Evolutionary conservation across 441 rosid genomes (phyloP), one percentile per base, ranked within the genome.

Genomic region (Adansonia gregorii): DNA sequence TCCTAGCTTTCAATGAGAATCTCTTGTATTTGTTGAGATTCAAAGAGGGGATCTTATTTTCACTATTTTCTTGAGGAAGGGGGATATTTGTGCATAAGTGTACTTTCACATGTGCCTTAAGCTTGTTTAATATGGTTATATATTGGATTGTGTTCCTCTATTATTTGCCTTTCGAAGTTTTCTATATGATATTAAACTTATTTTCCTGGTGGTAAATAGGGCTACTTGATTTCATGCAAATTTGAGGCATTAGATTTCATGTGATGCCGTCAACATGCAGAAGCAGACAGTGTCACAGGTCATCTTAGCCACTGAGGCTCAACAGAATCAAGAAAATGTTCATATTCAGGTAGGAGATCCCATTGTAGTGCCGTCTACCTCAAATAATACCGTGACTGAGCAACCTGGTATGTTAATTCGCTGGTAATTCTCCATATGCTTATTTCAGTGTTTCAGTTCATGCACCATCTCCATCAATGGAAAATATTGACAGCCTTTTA

Each of bases 381-480:
- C 82, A 11, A 78, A 79, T 80, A 76, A 60, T 79, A 81, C 69
- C 65, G 56, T 70, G 61, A 81, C 78, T 67, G 89, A 87, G 69
- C 87, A 75, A 79, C 91, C 94, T 70, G 93, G 99, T 92, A 82
- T 79, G 84, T 67, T 77, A 60, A 76, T 76, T 78, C 75, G 41
- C n/a, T 64, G 79, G 27, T 67, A 54, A 31, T 22, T 14, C 71
- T 75, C 24, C 73, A 46, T 75, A 4, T 41, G 65, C 59, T 51
- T 24, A 4, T 73, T 48, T 76, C 65, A 35, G 19, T 71, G 56
- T 24, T 72, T 55, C 46, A 19, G 64, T 72, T 41, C 75, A 58
- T 78, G 41, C 76, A 49, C 41, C 41, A 49, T 41, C 65, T 64
- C n/a, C 11, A 6, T 64, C 17, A 12, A 64, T 64, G 67, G 67